Conservation (phyloP, 2,329 filamentous ascomycete species). For the Massarina eburnea region DNA sequence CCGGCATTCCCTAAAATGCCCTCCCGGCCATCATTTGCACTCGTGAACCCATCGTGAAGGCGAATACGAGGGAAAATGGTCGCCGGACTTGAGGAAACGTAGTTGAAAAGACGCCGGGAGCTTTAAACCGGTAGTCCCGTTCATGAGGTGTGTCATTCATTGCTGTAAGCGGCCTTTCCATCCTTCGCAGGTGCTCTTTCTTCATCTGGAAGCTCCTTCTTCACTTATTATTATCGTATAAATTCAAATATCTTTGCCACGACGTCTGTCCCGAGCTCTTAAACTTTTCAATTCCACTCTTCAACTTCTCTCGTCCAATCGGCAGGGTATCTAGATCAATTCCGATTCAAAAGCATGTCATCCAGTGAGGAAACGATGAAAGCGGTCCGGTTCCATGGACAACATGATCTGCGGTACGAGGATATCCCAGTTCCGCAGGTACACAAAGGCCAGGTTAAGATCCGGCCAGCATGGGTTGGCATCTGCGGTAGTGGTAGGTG, state of each 20-base stretch:
- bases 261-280: no score
- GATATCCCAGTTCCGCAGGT: slow-evolving; percentile 45
- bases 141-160: not conserved
- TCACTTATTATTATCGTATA: no score
- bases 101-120: no score
- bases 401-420: slow-evolving; percentile 48
- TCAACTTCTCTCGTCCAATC: not conserved
- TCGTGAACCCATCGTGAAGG: not conserved
- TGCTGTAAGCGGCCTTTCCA: no score
- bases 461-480: slow-evolving; percentile 46
- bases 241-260: not conserved
- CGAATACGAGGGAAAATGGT: not conserved
- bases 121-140: not conserved
- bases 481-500: slow-evolving; percentile 45
- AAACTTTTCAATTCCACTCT: not conserved
- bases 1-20: not conserved
- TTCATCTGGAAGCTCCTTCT: no score
- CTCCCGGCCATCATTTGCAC: not conserved
- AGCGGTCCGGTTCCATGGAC: slow-evolving; percentile 50
- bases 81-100: no score
- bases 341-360: not conserved
- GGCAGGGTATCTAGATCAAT: not conserved
- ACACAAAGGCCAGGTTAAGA: slow-evolving; percentile 46
- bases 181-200: no score
- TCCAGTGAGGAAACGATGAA: slow-evolving; percentile 40